A percentile compares a stretch with the other conserved stretches of the same genome.
Evolutionary conservation across 2,329 filamentous ascomycete genomes (phyloP).

Genomic region (Westerdykella ornata): DNA sequence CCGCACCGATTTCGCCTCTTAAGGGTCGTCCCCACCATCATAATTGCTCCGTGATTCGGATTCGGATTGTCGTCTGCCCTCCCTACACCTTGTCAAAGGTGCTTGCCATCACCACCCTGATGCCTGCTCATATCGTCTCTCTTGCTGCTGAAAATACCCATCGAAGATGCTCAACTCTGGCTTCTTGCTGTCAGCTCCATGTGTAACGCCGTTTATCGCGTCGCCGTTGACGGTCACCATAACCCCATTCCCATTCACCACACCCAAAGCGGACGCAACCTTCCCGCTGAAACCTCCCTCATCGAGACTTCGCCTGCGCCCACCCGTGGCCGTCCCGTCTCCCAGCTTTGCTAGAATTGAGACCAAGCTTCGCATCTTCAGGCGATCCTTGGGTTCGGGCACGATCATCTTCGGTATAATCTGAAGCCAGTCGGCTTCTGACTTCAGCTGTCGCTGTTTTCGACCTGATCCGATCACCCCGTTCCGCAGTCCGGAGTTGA

Average conservation of each 20-base stretch:
- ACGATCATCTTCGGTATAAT: constrained; percentile 34
- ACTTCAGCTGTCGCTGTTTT: constrained; percentile 27
- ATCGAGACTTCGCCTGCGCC: constrained; percentile 32
- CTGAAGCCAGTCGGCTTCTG: constrained; percentile 30
- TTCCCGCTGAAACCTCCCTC: constrained; percentile 30
- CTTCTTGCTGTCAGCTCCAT: constrained; percentile 11
- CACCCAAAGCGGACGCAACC: constrained; percentile 15
- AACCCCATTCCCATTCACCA: constrained; percentile 3
- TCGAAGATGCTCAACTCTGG: constrained; percentile 33
- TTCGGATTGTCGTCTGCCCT: neutral
- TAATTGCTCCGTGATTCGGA: neutral
- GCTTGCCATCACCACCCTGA: neutral
- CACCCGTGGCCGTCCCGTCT: constrained; percentile 22
- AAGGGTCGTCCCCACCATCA: too few relatives aligned
- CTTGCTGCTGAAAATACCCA: constrained; percentile 32
- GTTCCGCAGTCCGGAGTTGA: constrained; percentile 25
- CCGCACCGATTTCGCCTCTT: too few relatives aligned
- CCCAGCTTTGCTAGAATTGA: constrained; percentile 24
- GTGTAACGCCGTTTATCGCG: constrained; percentile 1
- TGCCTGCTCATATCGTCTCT: constrained; percentile 10
- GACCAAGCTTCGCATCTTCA: constrained; percentile 26
- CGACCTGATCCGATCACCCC: constrained; percentile 26
- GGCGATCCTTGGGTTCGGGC: constrained; percentile 27
- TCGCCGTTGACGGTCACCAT: constrained; percentile 3
- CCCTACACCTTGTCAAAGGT: constrained; percentile 17